Conservation (phyloP, 306 rosid genomes). For the Senna tora region DNA sequence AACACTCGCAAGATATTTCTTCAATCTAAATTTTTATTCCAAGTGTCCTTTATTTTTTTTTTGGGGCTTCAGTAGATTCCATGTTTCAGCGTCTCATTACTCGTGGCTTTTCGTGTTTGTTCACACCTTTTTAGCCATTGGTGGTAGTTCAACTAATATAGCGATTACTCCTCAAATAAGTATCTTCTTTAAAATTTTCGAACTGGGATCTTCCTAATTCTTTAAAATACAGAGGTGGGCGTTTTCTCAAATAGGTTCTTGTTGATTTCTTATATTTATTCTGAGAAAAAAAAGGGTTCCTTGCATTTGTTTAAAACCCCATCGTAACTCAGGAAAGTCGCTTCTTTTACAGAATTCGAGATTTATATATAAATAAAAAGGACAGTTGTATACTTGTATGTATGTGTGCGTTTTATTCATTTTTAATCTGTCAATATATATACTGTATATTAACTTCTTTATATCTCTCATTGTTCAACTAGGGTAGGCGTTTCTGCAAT, state of each 20-base stretch:
- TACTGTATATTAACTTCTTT: neutral
- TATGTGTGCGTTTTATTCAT: neutral
- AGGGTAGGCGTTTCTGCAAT: conserved; percentile 31
- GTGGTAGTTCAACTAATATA: conserved; percentile 52
- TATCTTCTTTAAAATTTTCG: neutral
- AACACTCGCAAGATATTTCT: too few species aligned
- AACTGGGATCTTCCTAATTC: conserved; percentile 26
- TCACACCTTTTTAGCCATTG: conserved; percentile 22
- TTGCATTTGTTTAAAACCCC: conserved; percentile 40
- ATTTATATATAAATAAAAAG: neutral
- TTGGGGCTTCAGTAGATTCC: too few species aligned
- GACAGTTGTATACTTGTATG: neutral
- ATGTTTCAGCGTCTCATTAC: conserved; percentile 12
- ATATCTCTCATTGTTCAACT: conserved; percentile 16
- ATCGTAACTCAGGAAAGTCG: conserved; percentile 48
- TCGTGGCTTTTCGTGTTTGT: conserved; percentile 54
- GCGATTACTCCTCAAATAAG: conserved; percentile 32
- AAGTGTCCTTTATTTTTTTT: neutral
- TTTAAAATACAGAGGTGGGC: conserved; percentile 32
- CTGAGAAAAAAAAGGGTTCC: conserved; percentile 33
- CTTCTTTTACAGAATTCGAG: conserved; percentile 7
- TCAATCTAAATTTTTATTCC: conserved; percentile 8
- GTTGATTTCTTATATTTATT: conserved; percentile 39
- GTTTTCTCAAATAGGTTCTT: conserved; percentile 38
- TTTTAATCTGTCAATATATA: neutral